Conservation (phyloP, 345 rosid genomes). For the Sonneratia alba region DNA sequence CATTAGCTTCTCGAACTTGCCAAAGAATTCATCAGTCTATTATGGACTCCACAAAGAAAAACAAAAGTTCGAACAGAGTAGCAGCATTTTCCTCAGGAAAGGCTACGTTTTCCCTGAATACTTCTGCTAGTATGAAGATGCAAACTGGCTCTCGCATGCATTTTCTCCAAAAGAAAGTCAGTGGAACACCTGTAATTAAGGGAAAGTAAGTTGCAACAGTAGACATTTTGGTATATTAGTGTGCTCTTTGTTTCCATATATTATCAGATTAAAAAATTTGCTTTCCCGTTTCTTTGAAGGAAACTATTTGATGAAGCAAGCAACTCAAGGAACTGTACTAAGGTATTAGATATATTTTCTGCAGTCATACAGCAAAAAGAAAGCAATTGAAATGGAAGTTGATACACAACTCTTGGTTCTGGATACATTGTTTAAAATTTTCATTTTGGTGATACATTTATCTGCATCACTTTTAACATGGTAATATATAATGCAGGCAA, state of each 20-base stretch:
- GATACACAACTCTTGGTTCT: not conserved
- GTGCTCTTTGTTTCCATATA: not conserved
- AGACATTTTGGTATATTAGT: not conserved
- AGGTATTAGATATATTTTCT: conserved; percentile 32
- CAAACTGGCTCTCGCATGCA: conserved; percentile 18
- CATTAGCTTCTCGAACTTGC: conserved; percentile 57
- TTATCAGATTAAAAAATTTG: not conserved
- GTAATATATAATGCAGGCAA: conserved; percentile 21
- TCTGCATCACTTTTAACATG: not conserved
- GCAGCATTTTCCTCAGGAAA: conserved; percentile 23
- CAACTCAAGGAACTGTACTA: conserved; percentile 21
- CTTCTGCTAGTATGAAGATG: conserved; percentile 25
- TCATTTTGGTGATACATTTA: not conserved
- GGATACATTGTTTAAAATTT: not conserved
- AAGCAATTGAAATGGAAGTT: not conserved
- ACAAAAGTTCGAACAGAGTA: conserved; percentile 20
- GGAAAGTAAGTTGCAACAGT: conserved; percentile 27
- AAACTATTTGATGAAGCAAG: conserved; percentile 41
- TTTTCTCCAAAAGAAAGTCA: conserved; percentile 28
- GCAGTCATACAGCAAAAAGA: not conserved
- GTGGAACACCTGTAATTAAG: conserved; percentile 25
- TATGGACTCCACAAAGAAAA: conserved; percentile 28
- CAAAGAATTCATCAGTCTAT: conserved; percentile 20
- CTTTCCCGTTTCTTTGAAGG: conserved; percentile 30
- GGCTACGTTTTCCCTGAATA: conserved; percentile 20